These are phyloP conservation scores for Colletotrichum sp. DNA, from an alignment of 2,329 filamentous ascomycete species.

Conservation along the genomic window DNA sequence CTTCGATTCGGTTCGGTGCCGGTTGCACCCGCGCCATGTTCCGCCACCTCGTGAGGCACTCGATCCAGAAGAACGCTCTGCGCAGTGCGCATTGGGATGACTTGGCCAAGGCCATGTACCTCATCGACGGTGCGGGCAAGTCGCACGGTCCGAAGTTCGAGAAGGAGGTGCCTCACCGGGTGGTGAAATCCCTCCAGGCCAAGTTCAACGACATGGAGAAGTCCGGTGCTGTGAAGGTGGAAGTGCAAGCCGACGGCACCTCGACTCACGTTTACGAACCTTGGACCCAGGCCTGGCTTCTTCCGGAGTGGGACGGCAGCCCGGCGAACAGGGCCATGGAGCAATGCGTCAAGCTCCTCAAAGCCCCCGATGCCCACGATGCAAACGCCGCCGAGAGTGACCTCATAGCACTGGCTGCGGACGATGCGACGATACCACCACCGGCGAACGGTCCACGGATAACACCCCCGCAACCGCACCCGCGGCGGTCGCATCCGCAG, in stretches of 20 bases:
- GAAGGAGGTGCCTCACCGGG: neutral
- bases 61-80: neutral
- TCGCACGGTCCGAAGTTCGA: neutral
- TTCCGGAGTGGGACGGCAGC: neutral
- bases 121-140: neutral
- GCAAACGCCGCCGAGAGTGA: too few species aligned
- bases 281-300: neutral
- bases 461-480: too few species aligned
- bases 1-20: neutral
- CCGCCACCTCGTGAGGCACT: neutral
- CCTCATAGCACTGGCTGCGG: too few species aligned
- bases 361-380: too few species aligned
- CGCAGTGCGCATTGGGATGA: neutral
- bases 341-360: neutral
- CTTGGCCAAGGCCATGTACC: neutral
- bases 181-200: neutral
- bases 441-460: too few species aligned
- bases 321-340: neutral
- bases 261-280: neutral
- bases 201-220: neutral
- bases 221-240: neutral
- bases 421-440: too few species aligned
- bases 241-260: neutral
- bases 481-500: too few species aligned
- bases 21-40: neutral